Evolutionary conservation across 176 grass and related monocot genomes (phyloP).

Genomic region (Hyparrhenia diplandra): DNA sequence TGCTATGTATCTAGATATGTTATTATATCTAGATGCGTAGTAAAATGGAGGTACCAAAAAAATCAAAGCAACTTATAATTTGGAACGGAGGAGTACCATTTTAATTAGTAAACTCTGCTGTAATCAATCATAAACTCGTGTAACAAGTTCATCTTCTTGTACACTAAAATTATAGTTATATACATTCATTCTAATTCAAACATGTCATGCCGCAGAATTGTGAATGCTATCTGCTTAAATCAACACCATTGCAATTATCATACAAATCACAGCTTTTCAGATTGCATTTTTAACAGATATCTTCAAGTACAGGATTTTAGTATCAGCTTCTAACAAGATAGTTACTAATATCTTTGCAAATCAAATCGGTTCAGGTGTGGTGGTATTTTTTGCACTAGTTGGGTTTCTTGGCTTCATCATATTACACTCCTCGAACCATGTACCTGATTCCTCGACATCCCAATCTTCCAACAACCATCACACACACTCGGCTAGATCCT

Average conservation of each 20-base stretch:
- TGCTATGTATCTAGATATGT: too few relatives aligned
- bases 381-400: conserved; percentile 69
- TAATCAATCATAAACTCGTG: background rate
- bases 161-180: background rate
- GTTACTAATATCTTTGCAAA: background rate
- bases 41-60: too few relatives aligned
- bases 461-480: conserved; percentile 40
- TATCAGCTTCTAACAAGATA: background rate
- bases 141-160: background rate
- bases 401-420: conserved; percentile 69
- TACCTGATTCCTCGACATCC: background rate
- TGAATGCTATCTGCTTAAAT: background rate
- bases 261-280: background rate
- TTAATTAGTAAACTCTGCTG: background rate
- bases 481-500: conserved; percentile 37
- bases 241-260: background rate
- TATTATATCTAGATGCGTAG: too few relatives aligned
- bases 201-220: background rate
- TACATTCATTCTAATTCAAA: background rate
- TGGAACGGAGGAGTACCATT: background rate
- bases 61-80: too few relatives aligned
- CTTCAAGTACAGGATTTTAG: background rate
- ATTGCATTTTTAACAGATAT: background rate
- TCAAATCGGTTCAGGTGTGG: conserved; percentile 50
- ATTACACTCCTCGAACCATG: too few relatives aligned